Percentiles rank a stretch among this genome's conserved stretches.
Conservation (phyloP, 345 rosid genomes). For the Crucihimalaya himalaica region DNA sequence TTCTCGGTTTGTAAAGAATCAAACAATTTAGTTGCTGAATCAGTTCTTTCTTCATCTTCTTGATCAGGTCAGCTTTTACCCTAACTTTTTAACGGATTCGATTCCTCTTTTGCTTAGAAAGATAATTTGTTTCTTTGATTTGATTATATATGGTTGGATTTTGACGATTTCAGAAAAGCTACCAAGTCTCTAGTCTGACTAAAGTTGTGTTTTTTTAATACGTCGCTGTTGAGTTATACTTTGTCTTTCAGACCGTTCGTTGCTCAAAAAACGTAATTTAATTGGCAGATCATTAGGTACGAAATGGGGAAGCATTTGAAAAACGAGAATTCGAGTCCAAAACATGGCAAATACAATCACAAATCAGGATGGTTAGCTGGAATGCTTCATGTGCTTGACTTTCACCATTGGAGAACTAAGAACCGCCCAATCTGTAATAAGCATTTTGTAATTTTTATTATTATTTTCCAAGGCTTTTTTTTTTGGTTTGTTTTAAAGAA, state of each 20-base stretch:
- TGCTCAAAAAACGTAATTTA: background rate
- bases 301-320: slow-evolving; percentile 54
- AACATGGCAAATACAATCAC: slow-evolving; percentile 38
- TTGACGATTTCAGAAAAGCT: slow-evolving; percentile 24
- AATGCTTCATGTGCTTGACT: slow-evolving; percentile 59
- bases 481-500: background rate
- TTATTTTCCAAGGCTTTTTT: background rate
- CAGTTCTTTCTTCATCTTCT: slow-evolving; percentile 20
- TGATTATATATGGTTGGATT: slow-evolving; percentile 12
- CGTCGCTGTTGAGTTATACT: slow-evolving; percentile 14
- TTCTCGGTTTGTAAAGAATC: background rate
- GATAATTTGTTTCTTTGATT: background rate
- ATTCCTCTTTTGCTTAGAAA: slow-evolving; percentile 8
- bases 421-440: slow-evolving; percentile 40
- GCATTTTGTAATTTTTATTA: background rate
- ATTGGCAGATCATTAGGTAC: background rate
- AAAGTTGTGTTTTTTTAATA: background rate
- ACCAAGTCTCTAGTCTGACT: slow-evolving; percentile 32
- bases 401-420: slow-evolving; percentile 52
- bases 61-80: slow-evolving; percentile 28
- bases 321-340: slow-evolving; percentile 37
- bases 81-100: background rate
- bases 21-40: slow-evolving; percentile 3
- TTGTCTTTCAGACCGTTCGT: slow-evolving; percentile 16
- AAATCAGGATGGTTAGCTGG: slow-evolving; percentile 63